phyloP scores from a whole-genome alignment of 2,329 filamentous ascomycete genomes.

The Aspergillus quadricinctus region DNA sequence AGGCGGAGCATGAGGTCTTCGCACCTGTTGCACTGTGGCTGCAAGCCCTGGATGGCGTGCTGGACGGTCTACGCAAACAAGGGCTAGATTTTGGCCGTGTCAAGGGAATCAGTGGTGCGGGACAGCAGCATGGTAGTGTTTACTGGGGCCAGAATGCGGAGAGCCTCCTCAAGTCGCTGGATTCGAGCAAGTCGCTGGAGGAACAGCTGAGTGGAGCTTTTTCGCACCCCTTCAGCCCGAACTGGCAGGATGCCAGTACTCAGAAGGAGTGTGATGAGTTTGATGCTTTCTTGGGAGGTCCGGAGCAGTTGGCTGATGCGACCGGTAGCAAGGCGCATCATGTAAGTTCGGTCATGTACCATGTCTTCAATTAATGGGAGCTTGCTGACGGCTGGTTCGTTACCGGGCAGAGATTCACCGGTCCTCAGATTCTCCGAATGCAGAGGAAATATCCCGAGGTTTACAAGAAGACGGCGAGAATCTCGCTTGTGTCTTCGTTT shows the following conservation, averaged over 20 bases:
- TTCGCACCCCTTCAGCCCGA: conserved; percentile 82
- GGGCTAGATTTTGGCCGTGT: conserved; percentile 71
- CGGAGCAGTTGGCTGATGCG: conserved; percentile 65
- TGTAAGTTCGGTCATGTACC: conserved; percentile 49
- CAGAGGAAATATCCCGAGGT: conserved; percentile 73
- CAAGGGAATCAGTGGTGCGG: conserved; percentile 80
- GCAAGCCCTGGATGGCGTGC: conserved; percentile 82
- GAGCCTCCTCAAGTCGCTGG: conserved; percentile 56
- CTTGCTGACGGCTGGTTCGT: neutral
- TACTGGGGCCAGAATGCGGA: conserved; percentile 79
- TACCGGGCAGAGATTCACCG: conserved; percentile 73
- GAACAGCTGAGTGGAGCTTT: conserved; percentile 71
- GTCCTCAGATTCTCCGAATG: conserved; percentile 92
- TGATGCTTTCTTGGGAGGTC: conserved; percentile 64
- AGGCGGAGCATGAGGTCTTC: conserved; percentile 80
- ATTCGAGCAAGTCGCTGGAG: conserved; percentile 58
- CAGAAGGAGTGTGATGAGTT: conserved; percentile 88
- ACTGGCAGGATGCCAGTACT: conserved; percentile 97
- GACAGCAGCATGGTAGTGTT: conserved; percentile 96
- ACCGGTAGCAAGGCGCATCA: conserved; percentile 95
- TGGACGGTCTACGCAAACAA: conserved; percentile 65
- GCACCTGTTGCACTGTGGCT: conserved; percentile 93
- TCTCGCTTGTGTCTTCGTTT: conserved; percentile 94
- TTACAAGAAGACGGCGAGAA: conserved; percentile 74
- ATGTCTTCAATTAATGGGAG: neutral